A percentile compares a stretch with the other conserved stretches of the same genome.
Evolutionary conservation across 345 rosid species (phyloP).

Genomic region (Kernera saxatilis): DNA sequence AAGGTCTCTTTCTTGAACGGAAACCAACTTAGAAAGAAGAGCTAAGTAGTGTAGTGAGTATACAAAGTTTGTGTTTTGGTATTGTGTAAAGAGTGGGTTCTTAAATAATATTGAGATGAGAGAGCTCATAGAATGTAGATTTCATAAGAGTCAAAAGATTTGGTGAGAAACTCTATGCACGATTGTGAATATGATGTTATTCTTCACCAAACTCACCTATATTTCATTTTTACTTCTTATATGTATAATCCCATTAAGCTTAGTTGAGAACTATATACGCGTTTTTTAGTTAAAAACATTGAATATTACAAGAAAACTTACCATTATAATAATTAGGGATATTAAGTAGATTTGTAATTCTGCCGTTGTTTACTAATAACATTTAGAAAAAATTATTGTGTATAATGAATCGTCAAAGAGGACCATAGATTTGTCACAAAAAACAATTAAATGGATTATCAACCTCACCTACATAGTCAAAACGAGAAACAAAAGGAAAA

Average conservation of each 20-base stretch:
- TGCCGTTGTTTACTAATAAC: too few species aligned
- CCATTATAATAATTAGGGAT: too few species aligned
- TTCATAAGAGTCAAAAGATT: not conserved
- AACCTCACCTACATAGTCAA: not conserved
- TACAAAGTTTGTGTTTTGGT: not conserved
- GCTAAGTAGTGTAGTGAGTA: not conserved
- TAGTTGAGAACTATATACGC: not conserved
- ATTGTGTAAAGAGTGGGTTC: not conserved
- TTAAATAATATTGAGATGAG: slow-evolving; percentile 13
- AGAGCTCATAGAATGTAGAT: not conserved
- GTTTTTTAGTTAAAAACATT: not conserved
- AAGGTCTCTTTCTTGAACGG: not conserved
- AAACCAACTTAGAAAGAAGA: not conserved
- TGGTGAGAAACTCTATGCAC: slow-evolving; percentile 20
- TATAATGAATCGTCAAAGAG: too few species aligned
- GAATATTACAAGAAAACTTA: not conserved
- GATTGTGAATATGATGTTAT: slow-evolving; percentile 7
- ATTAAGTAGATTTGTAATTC: too few species aligned
- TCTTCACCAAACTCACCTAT: slow-evolving; percentile 28
- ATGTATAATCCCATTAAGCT: not conserved
- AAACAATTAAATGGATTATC: too few species aligned
- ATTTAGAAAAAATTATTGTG: too few species aligned
- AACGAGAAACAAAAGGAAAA: not conserved
- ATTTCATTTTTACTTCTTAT: not conserved
- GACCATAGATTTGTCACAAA: too few species aligned